phyloP scores from a whole-genome alignment of 805 yeast genomes.

The Ogataea glucozyma region DNA sequence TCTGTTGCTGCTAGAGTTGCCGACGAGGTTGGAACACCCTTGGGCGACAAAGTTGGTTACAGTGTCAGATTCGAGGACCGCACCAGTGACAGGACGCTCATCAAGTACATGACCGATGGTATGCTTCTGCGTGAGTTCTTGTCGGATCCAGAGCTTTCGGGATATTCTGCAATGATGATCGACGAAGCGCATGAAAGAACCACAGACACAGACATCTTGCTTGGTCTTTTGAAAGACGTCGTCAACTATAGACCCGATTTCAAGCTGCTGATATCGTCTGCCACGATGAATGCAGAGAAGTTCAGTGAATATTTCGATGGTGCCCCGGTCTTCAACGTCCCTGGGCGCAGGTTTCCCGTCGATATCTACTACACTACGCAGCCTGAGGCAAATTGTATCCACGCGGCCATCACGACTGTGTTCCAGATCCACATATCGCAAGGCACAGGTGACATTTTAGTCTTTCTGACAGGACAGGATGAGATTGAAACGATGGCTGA shows the following conservation, averaged over 20 bases:
- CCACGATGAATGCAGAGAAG: conserved; percentile 88
- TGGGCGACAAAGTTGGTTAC: conserved; percentile 92
- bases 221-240: conserved; percentile 79
- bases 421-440: conserved; percentile 81
- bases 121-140: conserved; percentile 85
- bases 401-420: conserved; percentile 85
- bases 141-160: conserved; percentile 65
- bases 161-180: conserved; percentile 82
- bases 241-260: conserved; percentile 64
- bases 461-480: conserved; percentile 94
- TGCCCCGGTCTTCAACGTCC: conserved; percentile 86
- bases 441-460: conserved; percentile 79
- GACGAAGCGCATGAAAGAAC: conserved; percentile 99
- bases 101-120: conserved; percentile 96
- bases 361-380: conserved; percentile 78
- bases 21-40: conserved; percentile 74
- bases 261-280: conserved; percentile 82
- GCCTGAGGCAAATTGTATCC: conserved; percentile 89
- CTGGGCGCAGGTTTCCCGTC: conserved; percentile 93
- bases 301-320: conserved; percentile 78
- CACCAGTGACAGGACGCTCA: conserved; percentile 60
- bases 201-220: conserved; percentile 78
- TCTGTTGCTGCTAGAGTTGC: conserved; percentile 91
- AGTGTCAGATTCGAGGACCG: conserved; percentile 84
- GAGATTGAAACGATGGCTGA: conserved; percentile 87